phyloP scores from a whole-genome alignment of 768 basidiomycete species.

The Lactarius sanguifluus region DNA sequence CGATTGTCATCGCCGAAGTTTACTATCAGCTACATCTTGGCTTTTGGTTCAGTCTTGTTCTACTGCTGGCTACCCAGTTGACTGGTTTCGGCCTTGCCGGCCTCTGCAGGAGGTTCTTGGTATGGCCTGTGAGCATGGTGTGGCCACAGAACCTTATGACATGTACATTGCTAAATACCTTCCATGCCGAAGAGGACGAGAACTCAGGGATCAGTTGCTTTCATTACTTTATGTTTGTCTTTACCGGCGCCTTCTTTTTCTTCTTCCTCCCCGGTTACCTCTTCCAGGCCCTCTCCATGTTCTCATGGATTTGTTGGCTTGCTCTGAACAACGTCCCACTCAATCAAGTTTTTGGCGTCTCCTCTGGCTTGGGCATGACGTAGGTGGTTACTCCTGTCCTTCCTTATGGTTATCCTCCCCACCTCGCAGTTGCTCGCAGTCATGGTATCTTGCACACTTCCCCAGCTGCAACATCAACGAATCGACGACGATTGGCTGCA shows the following conservation, averaged over 20 bases:
- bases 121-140: constrained; percentile 97
- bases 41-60: constrained; percentile 78
- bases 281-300: constrained; percentile 83
- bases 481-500: too few species aligned
- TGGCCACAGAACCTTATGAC: constrained; percentile 96
- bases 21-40: constrained; percentile 68
- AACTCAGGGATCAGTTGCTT: constrained; percentile 62
- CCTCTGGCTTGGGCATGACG: constrained; percentile 87
- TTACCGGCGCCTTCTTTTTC: constrained; percentile 70
- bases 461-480: too few species aligned
- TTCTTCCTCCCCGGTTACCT: constrained; percentile 94
- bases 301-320: too few species aligned
- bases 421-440: constrained; percentile 49
- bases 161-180: constrained; percentile 92
- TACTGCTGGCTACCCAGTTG: constrained; percentile 89
- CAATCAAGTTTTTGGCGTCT: constrained; percentile 90
- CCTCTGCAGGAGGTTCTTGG: constrained; percentile 83
- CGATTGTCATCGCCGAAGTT: constrained; percentile 78
- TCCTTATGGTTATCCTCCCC: constrained; percentile 23
- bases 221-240: constrained; percentile 73
- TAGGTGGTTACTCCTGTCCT: constrained; percentile 42
- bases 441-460: constrained; percentile 84
- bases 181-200: constrained; percentile 91
- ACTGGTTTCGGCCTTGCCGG: constrained; percentile 95
- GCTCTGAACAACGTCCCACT: constrained; percentile 73